Percentiles rank a stretch among this genome's conserved stretches.
Evolutionary conservation across 805 yeast species (phyloP).

Genomic region (Kodamaea jinghongensis): DNA sequence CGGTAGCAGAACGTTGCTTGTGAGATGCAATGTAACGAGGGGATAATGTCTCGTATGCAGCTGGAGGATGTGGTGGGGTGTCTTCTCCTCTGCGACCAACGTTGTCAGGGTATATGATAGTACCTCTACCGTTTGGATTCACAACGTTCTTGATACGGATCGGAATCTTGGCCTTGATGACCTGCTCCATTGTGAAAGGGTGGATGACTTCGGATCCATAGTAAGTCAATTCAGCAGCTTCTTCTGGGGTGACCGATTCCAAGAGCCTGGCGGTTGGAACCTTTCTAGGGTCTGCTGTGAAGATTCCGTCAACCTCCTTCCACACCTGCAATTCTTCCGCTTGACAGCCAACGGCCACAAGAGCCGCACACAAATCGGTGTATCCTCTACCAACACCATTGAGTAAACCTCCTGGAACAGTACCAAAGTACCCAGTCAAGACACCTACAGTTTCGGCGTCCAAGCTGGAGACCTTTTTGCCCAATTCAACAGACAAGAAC

Average conservation of each 20-base stretch:
- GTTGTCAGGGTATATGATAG: constrained; percentile 91
- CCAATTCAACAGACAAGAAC: constrained; percentile 52
- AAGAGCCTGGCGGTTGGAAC: constrained; percentile 85
- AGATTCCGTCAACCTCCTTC: constrained; percentile 99
- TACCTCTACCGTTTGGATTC: constrained; percentile 91
- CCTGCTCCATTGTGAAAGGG: constrained; percentile 99
- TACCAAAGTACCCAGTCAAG: constrained; percentile 92
- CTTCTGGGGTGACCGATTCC: constrained; percentile 92
- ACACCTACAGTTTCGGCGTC: constrained; percentile 66
- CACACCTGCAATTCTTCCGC: constrained; percentile 97
- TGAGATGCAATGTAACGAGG: constrained; percentile 35
- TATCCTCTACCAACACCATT: constrained; percentile 96
- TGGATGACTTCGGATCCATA: constrained; percentile 98
- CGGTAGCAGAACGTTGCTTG: constrained; percentile 77
- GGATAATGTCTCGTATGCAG: constrained; percentile 53
- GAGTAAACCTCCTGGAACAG: constrained; percentile 92
- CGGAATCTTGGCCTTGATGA: constrained; percentile 91
- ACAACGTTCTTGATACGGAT: constrained; percentile 94
- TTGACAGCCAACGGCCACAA: constrained; percentile 85
- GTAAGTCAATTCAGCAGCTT: constrained; percentile 96
- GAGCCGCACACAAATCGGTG: constrained; percentile 96
- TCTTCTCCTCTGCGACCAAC: constrained; percentile 79
- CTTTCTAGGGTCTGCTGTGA: constrained; percentile 97
- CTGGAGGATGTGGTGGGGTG: constrained; percentile 96
- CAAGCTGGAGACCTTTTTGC: constrained; percentile 44